Base-by-base conservation (phyloP, 164 flowering plant species). In the Tetracentron sinense region DNA sequence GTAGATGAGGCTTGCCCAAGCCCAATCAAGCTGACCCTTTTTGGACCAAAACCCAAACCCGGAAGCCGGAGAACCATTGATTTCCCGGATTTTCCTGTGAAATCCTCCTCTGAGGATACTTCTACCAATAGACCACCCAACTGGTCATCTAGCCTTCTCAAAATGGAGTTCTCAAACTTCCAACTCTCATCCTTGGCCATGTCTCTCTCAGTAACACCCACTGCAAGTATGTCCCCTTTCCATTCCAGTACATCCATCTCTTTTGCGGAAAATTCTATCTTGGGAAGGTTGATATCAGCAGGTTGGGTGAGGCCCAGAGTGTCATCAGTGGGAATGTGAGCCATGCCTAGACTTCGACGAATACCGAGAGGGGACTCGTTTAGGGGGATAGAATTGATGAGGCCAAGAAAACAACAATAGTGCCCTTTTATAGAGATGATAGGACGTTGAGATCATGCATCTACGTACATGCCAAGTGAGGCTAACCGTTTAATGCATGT, bases 211-310 rank as follows among this genome's bases (percentile, higher is more conserved):
- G 95, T 82, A 1, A 89, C 97, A 59, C 86, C 96, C 2, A 94
- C 87, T 1, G 90, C 96, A 44, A 94, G 88, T 27, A 94, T 75
- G 76, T 94, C 99, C 55, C 99, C 99, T 75, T 87, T 88, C 99
- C 99, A 94, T 84, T 89, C 92, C 46, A 70, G 75, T 72, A 77
- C 70, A 64, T 83, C 85, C 23, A 75, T 57, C 26, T 76, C 79
- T 56, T 66, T 72, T 20, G 64, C 79, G 15, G 74, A 27, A 63
- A 76, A 66, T 31, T 60, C 33, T 79, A 79, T 81, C 81, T 79
- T 72, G 35, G 73, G 80, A 23, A 63, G 27, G 52, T 67, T 75
- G 30, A 66, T 54, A 2, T 58, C 23, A 16, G 72, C 70, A 42
- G 83, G 71, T 7, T 67, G 65, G 25, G 85, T 82, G 67, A 82